Evolutionary conservation across 768 basidiomycete species (phyloP).

Genomic region (Tricholoma hemisulphureum): DNA sequence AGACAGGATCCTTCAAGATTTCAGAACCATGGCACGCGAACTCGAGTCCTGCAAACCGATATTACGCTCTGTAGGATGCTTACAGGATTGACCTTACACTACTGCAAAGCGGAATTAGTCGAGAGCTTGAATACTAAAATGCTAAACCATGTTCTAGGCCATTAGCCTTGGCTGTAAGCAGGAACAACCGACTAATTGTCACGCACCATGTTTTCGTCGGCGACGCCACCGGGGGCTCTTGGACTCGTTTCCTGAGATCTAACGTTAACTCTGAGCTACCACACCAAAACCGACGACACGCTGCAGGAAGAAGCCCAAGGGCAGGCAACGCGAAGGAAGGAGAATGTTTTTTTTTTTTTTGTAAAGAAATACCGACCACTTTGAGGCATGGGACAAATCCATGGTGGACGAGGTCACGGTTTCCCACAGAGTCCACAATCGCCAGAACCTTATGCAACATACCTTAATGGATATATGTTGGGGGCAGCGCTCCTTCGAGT

Average conservation of each 20-base stretch:
- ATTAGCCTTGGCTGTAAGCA: constrained; percentile 53
- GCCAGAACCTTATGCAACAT: background rate
- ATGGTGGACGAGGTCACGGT: background rate
- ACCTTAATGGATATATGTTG: background rate
- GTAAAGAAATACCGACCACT: constrained; percentile 62
- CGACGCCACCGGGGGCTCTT: constrained; percentile 55
- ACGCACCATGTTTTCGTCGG: constrained; percentile 69
- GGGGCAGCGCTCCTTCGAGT: no score
- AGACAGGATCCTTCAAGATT: constrained; percentile 54
- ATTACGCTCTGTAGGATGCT: constrained; percentile 59
- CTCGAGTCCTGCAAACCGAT: constrained; percentile 50
- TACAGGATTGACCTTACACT: constrained; percentile 75
- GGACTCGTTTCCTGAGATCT: constrained; percentile 53
- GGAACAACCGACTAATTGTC: background rate
- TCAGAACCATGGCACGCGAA: constrained; percentile 53
- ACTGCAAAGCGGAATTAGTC: constrained; percentile 78
- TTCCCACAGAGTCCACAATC: background rate
- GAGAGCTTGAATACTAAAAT: constrained; percentile 54
- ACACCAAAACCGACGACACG: constrained; percentile 77
- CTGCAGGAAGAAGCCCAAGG: constrained; percentile 56
- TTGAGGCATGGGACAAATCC: constrained; percentile 31
- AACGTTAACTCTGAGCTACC: constrained; percentile 78
- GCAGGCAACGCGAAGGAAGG: constrained; percentile 51
- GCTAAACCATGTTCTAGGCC: constrained; percentile 48
- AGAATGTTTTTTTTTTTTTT: constrained; percentile 54